Percentiles rank a stretch among this genome's conserved stretches.
phyloP scores from a whole-genome alignment of 2,329 filamentous ascomycete species.

The Scedosporium dehoogii region DNA sequence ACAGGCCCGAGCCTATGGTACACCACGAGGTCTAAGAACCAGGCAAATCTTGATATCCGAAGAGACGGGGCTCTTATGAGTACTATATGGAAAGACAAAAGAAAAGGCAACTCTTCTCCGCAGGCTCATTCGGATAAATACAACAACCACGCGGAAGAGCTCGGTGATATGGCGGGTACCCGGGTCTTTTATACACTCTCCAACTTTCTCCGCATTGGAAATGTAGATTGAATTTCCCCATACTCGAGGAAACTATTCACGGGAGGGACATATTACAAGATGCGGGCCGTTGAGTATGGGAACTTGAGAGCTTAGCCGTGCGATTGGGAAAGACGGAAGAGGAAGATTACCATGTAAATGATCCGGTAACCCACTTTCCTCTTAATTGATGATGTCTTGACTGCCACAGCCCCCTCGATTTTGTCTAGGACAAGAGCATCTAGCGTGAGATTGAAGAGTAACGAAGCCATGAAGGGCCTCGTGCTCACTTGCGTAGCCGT shows the following conservation, averaged over 20 bases:
- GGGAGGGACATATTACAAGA: background rate
- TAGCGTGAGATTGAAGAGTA: background rate
- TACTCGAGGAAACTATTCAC: background rate
- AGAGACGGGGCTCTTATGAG: too few species aligned
- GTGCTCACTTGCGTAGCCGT: background rate
- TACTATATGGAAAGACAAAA: background rate
- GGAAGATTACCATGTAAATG: too few species aligned
- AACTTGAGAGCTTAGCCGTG: too few species aligned
- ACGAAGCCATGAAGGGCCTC: background rate
- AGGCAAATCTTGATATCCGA: background rate
- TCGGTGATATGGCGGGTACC: background rate
- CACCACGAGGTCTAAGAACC: background rate
- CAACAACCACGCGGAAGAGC: background rate
- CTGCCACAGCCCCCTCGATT: background rate
- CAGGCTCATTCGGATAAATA: slow-evolving; percentile 1
- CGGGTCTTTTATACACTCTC: background rate
- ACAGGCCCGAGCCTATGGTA: too few species aligned
- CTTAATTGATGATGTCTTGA: too few species aligned
- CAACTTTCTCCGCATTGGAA: background rate
- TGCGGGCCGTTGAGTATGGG: too few species aligned
- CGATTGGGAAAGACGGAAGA: too few species aligned
- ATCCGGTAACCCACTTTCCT: too few species aligned
- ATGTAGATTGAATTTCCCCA: background rate
- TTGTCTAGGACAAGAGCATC: too few species aligned
- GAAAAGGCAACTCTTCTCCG: background rate